A percentile compares a stretch with the other conserved stretches of the same genome.
phyloP scores from a whole-genome alignment of 768 basidiomycete genomes.

The Hydnomerulius pinastri region DNA sequence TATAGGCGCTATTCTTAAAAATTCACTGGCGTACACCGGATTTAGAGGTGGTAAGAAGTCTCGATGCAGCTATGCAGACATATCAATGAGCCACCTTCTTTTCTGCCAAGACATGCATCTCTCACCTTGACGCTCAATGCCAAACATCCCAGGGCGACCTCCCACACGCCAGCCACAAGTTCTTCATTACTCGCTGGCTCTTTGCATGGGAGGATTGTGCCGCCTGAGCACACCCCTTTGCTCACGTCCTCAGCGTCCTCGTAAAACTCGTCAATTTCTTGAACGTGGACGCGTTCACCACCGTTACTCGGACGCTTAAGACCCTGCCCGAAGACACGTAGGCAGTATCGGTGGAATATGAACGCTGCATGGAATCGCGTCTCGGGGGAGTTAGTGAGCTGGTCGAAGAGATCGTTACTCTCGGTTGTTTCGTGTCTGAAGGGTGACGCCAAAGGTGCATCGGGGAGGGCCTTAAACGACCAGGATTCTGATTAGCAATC shows the following conservation, averaged over 20 bases:
- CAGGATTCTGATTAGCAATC: too few relatives aligned
- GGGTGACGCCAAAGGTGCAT: background rate
- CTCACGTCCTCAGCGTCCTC: background rate
- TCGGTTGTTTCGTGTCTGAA: background rate
- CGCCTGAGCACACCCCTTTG: background rate
- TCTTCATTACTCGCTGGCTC: background rate
- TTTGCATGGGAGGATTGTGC: background rate
- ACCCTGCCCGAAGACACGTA: slow-evolving; percentile 33
- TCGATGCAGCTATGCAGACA: slow-evolving; percentile 58
- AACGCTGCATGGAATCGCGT: slow-evolving; percentile 68
- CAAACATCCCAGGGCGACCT: slow-evolving; percentile 58
- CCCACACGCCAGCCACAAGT: slow-evolving; percentile 49
- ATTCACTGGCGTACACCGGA: slow-evolving; percentile 54
- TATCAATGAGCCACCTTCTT: too few relatives aligned
- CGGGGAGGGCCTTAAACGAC: slow-evolving; percentile 10
- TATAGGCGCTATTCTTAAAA: slow-evolving; percentile 51
- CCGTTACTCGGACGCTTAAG: background rate
- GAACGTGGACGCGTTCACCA: background rate
- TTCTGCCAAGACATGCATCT: background rate
- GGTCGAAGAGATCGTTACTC: slow-evolving; percentile 42
- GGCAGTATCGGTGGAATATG: slow-evolving; percentile 60
- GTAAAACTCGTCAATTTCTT: slow-evolving; percentile 4
- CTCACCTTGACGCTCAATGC: slow-evolving; percentile 62
- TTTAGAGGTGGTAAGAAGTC: slow-evolving; percentile 59
- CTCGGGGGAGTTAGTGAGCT: slow-evolving; percentile 53